phyloP scores from a whole-genome alignment of 2,329 filamentous ascomycete genomes.

The Blastomyces emzantsi region DNA sequence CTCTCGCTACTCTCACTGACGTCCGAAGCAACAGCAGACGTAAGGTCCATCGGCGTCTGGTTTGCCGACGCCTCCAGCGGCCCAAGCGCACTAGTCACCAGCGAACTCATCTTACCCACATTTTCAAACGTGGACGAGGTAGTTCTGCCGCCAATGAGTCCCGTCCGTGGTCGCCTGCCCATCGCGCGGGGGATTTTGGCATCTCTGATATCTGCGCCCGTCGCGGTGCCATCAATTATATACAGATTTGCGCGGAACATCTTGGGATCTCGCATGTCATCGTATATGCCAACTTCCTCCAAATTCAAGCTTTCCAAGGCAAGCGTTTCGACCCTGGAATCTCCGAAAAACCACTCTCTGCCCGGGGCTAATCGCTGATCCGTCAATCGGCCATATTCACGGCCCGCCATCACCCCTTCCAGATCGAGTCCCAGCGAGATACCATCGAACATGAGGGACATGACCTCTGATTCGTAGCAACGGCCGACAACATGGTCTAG shows the following conservation, averaged over 20 bases:
- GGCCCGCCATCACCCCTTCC: conserved; percentile 37
- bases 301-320: conserved; percentile 49
- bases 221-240: conserved; percentile 33
- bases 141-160: conserved; percentile 16
- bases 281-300: conserved; percentile 41
- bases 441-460: conserved; percentile 38
- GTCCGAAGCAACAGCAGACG: conserved; percentile 9
- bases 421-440: conserved; percentile 39
- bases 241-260: conserved; percentile 41
- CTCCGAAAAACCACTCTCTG: conserved; percentile 49
- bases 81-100: conserved; percentile 32
- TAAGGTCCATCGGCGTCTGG: conserved; percentile 8
- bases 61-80: conserved; percentile 14
- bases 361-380: conserved; percentile 42
- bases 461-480: conserved; percentile 44
- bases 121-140: conserved; percentile 22
- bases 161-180: conserved; percentile 21
- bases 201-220: conserved; percentile 20
- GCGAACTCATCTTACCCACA: conserved; percentile 31
- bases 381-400: conserved; percentile 38
- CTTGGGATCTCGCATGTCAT: conserved; percentile 37
- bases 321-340: conserved; percentile 47
- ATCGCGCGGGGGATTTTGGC: conserved; percentile 24
- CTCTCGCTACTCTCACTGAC: conserved; percentile 13
- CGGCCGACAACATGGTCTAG: conserved; percentile 47